Conservation (phyloP, 2,329 filamentous ascomycete species). For the Fusarium tuaranense region DNA sequence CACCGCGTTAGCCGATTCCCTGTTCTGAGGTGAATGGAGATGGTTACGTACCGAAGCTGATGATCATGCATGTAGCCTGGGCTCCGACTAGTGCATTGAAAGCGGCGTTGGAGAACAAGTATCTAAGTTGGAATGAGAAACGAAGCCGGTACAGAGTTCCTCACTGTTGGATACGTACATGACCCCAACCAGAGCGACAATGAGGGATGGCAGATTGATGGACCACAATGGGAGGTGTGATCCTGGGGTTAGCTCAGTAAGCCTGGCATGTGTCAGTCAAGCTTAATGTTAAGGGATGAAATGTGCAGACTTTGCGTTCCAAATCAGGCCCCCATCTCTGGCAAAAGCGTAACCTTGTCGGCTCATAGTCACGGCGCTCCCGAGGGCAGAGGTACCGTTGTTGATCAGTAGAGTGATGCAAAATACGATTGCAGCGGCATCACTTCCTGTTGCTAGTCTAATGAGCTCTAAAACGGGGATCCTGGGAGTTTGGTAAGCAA, state of each 20-base stretch:
- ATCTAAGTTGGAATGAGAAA: background rate
- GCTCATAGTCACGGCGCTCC: background rate
- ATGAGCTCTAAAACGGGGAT: background rate
- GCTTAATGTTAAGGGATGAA: background rate
- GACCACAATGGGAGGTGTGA: background rate
- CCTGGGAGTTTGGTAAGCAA: background rate
- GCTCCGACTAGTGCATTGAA: conserved; percentile 10
- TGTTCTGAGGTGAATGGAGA: background rate
- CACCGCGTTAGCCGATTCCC: background rate
- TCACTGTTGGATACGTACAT: background rate
- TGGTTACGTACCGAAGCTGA: conserved; percentile 1
- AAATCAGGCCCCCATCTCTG: background rate
- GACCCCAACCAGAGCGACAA: conserved; percentile 4
- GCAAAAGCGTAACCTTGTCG: background rate
- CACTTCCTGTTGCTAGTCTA: background rate
- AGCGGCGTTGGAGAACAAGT: conserved; percentile 1
- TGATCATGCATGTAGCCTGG: conserved; percentile 1
- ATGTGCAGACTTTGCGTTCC: background rate
- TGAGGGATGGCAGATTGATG: background rate
- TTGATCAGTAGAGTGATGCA: background rate
- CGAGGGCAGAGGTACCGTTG: background rate
- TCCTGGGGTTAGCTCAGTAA: background rate
- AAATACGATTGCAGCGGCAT: background rate
- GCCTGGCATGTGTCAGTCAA: background rate
- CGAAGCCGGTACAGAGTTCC: background rate